Evolutionary conservation across 352 stramenopile species (phyloP).

Genomic region (Lagenidium giganteum): DNA sequence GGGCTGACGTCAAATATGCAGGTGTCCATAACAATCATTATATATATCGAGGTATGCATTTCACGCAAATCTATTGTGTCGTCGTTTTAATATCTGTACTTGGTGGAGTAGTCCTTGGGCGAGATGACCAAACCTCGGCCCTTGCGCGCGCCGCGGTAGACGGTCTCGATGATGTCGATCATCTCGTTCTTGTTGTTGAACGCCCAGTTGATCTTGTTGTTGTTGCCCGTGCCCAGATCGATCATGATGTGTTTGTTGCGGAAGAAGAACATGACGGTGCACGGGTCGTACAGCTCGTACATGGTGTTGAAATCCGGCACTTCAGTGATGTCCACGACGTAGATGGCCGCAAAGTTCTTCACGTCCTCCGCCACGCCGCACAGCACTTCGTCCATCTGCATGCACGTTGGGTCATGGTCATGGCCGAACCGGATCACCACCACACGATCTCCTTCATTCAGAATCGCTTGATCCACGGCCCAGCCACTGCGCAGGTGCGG

Average conservation of each 20-base stretch:
- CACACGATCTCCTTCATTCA: constrained; percentile 97
- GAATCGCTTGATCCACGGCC: constrained; percentile 99
- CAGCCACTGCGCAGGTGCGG: constrained; percentile 96
- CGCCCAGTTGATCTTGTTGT: constrained; percentile 99
- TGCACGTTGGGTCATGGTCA: constrained; percentile 97
- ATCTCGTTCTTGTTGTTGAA: constrained; percentile 98
- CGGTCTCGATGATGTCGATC: constrained; percentile 99
- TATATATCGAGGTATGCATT: too few species aligned
- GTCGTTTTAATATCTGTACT: constrained; percentile 96
- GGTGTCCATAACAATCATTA: too few species aligned
- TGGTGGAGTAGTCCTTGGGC: constrained; percentile 99
- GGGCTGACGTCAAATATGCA: constrained; percentile 10
- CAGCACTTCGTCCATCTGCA: constrained; percentile 98
- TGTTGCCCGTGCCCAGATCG: constrained; percentile 99
- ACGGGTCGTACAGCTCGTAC: constrained; percentile 99
- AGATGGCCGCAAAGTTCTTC: constrained; percentile 99
- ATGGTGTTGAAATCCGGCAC: constrained; percentile 99
- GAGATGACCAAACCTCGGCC: constrained; percentile 97
- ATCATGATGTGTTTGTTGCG: constrained; percentile 99
- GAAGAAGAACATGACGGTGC: constrained; percentile 99
- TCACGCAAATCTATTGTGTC: too few species aligned
- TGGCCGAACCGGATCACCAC: constrained; percentile 99
- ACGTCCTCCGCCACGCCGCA: constrained; percentile 97
- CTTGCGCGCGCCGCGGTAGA: constrained; percentile 97
- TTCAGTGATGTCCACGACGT: constrained; percentile 92